Conservation (phyloP, 108 stramenopile genomes). For the Skeletonema marinoi region DNA sequence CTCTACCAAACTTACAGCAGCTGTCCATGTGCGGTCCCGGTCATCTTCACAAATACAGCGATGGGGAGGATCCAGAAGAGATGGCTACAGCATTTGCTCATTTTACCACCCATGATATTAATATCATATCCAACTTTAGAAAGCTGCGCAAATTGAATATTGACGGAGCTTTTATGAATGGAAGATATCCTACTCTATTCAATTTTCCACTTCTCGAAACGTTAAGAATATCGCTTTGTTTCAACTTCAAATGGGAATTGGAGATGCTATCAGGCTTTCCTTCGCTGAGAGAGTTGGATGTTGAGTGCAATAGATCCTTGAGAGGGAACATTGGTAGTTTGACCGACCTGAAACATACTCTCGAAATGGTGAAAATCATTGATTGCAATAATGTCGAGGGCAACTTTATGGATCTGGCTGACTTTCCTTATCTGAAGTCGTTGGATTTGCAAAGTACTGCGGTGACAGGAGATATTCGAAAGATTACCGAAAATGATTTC, state of each 20-base stretch:
- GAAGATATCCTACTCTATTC: slow-evolving; percentile 3
- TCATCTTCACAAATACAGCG: no score
- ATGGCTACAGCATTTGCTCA: no score
- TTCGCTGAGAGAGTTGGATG: background rate
- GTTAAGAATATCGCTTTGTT: background rate
- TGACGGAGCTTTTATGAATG: background rate
- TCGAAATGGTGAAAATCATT: background rate
- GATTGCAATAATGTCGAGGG: no score
- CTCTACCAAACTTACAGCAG: no score
- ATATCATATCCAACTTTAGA: background rate
- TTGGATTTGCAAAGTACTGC: no score
- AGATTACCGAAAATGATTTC: background rate
- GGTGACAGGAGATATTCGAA: background rate
- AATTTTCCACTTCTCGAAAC: background rate
- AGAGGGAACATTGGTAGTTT: background rate
- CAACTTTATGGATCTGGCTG: slow-evolving; percentile 3
- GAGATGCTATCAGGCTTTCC: background rate
- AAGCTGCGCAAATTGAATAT: background rate
- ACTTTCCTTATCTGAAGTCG: no score
- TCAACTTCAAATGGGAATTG: background rate
- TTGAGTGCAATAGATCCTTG: background rate
- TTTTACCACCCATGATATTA: no score
- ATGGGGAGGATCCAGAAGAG: no score
- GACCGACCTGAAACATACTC: background rate
- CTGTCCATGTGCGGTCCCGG: no score